Conservation (phyloP, 2,329 filamentous ascomycete species). For the Escovopsis sp. region DNA sequence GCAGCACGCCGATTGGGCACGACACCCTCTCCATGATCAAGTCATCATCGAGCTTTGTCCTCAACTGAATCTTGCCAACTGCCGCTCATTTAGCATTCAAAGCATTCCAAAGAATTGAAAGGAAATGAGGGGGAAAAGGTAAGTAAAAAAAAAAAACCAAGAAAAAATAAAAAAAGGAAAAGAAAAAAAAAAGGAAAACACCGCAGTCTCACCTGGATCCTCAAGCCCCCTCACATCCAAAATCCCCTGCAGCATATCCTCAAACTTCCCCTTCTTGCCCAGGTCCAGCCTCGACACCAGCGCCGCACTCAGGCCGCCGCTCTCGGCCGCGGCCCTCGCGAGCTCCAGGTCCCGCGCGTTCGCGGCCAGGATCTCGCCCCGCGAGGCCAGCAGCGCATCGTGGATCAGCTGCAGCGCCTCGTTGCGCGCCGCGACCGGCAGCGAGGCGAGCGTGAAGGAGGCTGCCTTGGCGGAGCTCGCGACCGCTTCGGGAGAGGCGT, state of each 20-base stretch:
- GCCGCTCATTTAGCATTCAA: not conserved
- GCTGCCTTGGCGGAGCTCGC: constrained; percentile 67
- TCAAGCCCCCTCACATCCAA: constrained; percentile 70
- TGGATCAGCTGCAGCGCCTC: constrained; percentile 74
- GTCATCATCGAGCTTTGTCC: constrained; percentile 74
- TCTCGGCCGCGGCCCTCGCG: constrained; percentile 58
- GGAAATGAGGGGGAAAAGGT: too few species aligned
- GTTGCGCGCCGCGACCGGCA: constrained; percentile 65
- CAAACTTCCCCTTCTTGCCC: constrained; percentile 76
- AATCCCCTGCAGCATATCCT: constrained; percentile 95
- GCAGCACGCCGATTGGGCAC: constrained; percentile 89
- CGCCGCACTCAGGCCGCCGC: constrained; percentile 65
- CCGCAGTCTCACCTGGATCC: constrained; percentile 60
- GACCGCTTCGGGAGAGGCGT: constrained; percentile 62
- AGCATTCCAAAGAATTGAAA: too few species aligned
- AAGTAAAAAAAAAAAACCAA: too few species aligned
- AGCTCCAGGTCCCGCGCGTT: constrained; percentile 70
- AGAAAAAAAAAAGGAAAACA: not conserved
- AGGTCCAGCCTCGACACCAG: constrained; percentile 82
- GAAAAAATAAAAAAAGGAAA: not conserved
- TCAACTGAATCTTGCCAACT: constrained; percentile 76
- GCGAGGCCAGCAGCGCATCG: constrained; percentile 53
- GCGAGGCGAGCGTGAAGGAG: constrained; percentile 68
- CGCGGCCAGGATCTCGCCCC: constrained; percentile 66
- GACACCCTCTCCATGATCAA: constrained; percentile 76